phyloP scores from a whole-genome alignment of 495 filamentous ascomycete species.

The Terfezia claveryi region DNA sequence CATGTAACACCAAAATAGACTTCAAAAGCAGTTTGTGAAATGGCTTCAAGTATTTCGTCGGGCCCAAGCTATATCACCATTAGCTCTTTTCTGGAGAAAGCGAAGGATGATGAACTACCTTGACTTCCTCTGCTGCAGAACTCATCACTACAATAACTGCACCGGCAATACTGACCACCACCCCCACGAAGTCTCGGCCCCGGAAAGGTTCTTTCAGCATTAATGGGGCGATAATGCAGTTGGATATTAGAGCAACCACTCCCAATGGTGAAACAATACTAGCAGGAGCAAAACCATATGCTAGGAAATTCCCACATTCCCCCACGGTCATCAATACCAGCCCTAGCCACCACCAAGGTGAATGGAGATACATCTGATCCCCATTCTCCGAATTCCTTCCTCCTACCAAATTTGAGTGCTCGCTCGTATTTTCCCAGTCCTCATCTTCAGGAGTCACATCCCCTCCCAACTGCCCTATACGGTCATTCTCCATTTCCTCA shows the following conservation, averaged over 20 bases:
- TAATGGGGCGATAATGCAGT: conserved; percentile 85
- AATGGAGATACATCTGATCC: conserved; percentile 41
- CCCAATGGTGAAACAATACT: conserved; percentile 94
- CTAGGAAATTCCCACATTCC: conserved; percentile 87
- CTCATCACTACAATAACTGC: conserved; percentile 88
- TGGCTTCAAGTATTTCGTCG: conserved; percentile 70
- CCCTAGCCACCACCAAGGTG: conserved; percentile 89
- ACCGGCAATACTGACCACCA: conserved; percentile 59
- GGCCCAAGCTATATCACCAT: conserved; percentile 38
- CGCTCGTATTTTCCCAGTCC: conserved; percentile 32
- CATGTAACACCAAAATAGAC: conserved; percentile 63
- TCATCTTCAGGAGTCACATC: neutral
- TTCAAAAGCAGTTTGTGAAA: conserved; percentile 76
- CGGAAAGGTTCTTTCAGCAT: conserved; percentile 80
- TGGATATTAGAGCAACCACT: conserved; percentile 83
- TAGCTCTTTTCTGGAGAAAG: neutral
- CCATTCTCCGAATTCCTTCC: neutral
- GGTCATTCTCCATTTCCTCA: conserved; percentile 21
- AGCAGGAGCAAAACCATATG: conserved; percentile 94
- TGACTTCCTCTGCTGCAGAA: conserved; percentile 70
- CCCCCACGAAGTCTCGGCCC: conserved; percentile 66
- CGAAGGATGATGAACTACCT: conserved; percentile 20
- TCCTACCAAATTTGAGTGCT: conserved; percentile 6
- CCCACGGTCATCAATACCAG: conserved; percentile 81
- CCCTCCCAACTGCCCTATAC: conserved; percentile 26